These are phyloP conservation scores for Rosa lucieae DNA, from an alignment of 306 rosid genomes.

Conservation along the genomic window DNA sequence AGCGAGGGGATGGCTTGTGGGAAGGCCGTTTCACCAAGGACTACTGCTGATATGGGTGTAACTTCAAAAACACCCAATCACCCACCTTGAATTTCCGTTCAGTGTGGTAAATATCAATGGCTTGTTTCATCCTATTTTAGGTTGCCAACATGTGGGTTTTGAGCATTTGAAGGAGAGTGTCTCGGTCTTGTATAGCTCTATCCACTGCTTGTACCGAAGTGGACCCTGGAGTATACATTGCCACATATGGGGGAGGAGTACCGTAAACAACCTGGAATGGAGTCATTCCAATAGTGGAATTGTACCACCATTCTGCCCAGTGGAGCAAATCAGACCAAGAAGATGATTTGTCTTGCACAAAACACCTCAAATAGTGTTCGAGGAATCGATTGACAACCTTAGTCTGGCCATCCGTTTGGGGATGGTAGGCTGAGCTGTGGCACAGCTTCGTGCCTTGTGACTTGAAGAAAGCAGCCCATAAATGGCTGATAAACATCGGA, in stretches of 20 bases:
- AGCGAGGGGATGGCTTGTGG: neutral
- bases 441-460: too few species aligned
- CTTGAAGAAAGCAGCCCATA: too few species aligned
- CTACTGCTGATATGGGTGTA: neutral
- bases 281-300: neutral
- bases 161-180: too few species aligned
- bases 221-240: too few species aligned
- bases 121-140: neutral
- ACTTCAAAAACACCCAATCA: neutral
- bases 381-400: too few species aligned
- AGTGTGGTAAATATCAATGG: fast-evolving
- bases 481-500: too few species aligned
- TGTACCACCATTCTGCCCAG: neutral
- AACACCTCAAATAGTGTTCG: too few species aligned
- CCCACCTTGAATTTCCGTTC: neutral
- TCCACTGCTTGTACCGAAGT: too few species aligned
- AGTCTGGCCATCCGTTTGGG: neutral
- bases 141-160: too few species aligned
- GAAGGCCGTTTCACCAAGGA: neutral
- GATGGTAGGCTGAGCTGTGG: too few species aligned
- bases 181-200: too few species aligned
- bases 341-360: too few species aligned
- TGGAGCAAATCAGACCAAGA: neutral
- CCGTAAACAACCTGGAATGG: neutral
- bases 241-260: neutral